phyloP scores from a whole-genome alignment of 2,329 filamentous ascomycete species.

The Apiospora hydei region DNA sequence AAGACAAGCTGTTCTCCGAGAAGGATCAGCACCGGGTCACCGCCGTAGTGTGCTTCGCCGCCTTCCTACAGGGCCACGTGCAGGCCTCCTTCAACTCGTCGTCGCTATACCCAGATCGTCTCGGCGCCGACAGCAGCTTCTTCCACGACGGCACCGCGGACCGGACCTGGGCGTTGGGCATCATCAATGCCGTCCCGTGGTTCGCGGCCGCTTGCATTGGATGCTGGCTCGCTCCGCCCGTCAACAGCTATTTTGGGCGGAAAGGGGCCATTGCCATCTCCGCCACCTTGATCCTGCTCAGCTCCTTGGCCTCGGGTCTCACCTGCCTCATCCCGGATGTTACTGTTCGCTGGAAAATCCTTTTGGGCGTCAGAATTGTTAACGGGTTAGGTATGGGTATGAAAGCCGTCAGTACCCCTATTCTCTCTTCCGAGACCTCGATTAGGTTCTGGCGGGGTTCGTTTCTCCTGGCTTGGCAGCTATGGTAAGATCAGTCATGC shows the following conservation, averaged over 20 bases:
- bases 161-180: slow-evolving; percentile 48
- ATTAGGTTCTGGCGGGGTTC: slow-evolving; percentile 57
- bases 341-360: background rate
- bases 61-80: slow-evolving; percentile 53
- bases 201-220: slow-evolving; percentile 48
- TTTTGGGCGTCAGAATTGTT: slow-evolving; percentile 23
- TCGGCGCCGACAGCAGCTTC: background rate
- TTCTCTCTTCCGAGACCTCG: slow-evolving; percentile 55
- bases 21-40: slow-evolving; percentile 49
- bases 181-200: slow-evolving; percentile 49
- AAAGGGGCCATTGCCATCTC: slow-evolving; percentile 49
- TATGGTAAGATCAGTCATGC: slow-evolving; percentile 46
- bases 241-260: slow-evolving; percentile 51
- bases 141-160: rapidly evolving
- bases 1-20: slow-evolving; percentile 48
- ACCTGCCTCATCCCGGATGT: background rate
- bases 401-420: slow-evolving; percentile 56
- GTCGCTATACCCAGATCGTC: slow-evolving; percentile 38
- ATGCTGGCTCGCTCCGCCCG: slow-evolving; percentile 48
- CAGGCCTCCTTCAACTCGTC: slow-evolving; percentile 54
- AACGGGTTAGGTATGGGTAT: slow-evolving; percentile 52
- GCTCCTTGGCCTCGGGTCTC: slow-evolving; percentile 41
- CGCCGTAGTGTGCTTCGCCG: slow-evolving; percentile 51
- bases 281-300: slow-evolving; percentile 48
- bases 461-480: slow-evolving; percentile 55